Evolutionary conservation across 805 yeast species (phyloP).

Genomic region (Priceomyces fermenticarens): DNA sequence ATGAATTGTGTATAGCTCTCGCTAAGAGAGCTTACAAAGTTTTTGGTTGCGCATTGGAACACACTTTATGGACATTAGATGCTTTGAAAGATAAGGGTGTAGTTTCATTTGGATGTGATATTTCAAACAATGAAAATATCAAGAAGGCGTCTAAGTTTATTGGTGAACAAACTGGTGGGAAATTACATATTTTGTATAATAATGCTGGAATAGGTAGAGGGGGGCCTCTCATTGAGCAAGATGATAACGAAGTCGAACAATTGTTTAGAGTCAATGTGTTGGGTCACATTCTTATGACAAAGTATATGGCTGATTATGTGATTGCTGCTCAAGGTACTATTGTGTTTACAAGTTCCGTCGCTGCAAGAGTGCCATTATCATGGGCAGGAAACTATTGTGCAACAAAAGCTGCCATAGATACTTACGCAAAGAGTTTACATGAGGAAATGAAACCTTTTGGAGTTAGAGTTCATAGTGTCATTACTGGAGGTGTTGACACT

Average conservation of each 20-base stretch:
- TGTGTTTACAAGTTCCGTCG: slow-evolving; percentile 36
- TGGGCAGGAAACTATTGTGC: slow-evolving; percentile 34
- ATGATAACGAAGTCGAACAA: slow-evolving; percentile 17
- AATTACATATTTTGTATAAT: slow-evolving; percentile 35
- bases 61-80: slow-evolving; percentile 49
- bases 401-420: slow-evolving; percentile 39
- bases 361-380: slow-evolving; percentile 29
- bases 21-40: slow-evolving; percentile 51
- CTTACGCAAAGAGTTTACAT: slow-evolving; percentile 29
- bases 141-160: slow-evolving; percentile 18
- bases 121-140: slow-evolving; percentile 28
- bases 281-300: slow-evolving; percentile 36
- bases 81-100: slow-evolving; percentile 34
- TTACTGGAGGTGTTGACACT: slow-evolving; percentile 40
- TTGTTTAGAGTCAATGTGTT: slow-evolving; percentile 33
- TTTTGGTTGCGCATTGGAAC: slow-evolving; percentile 59
- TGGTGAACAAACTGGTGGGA: slow-evolving; percentile 25
- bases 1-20: slow-evolving; percentile 40
- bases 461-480: slow-evolving; percentile 35
- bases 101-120: slow-evolving; percentile 33
- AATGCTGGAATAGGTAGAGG: slow-evolving; percentile 37
- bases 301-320: slow-evolving; percentile 27
- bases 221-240: slow-evolving; percentile 30
- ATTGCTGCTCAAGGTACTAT: slow-evolving; percentile 34
- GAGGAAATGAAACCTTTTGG: slow-evolving; percentile 37